phyloP scores from a whole-genome alignment of 495 filamentous ascomycete species.

The Copromyces sp. region DNA sequence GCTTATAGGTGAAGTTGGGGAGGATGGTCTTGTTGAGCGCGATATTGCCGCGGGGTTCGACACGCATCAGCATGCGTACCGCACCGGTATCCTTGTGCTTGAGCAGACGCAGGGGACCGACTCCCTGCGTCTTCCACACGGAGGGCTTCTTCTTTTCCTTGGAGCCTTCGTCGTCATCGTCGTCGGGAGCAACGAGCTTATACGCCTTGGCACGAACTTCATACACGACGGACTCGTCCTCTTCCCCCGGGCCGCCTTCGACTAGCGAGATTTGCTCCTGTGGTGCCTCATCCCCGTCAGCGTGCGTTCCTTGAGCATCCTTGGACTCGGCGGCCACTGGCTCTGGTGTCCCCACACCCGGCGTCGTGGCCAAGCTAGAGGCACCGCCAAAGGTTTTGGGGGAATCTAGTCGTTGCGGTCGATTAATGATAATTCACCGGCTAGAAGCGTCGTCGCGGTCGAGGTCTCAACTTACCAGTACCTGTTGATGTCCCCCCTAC shows the following conservation, averaged over 20 bases:
- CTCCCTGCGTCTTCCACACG: slow-evolving; percentile 50
- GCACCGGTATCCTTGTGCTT: slow-evolving; percentile 53
- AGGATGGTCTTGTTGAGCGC: slow-evolving; percentile 57
- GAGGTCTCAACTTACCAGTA: slow-evolving; percentile 29
- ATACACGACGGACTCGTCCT: slow-evolving; percentile 55
- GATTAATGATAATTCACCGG: slow-evolving; percentile 12
- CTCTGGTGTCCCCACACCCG: slow-evolving; percentile 53
- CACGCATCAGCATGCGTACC: slow-evolving; percentile 55
- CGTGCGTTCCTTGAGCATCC: slow-evolving; percentile 36
- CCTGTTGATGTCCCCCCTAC: slow-evolving; percentile 30
- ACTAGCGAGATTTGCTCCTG: slow-evolving; percentile 56
- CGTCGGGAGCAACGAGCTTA: slow-evolving; percentile 32
- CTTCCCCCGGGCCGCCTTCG: slow-evolving; percentile 54
- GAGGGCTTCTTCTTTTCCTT: slow-evolving; percentile 27
- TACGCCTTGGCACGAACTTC: slow-evolving; percentile 54
- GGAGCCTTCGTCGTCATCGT: slow-evolving; percentile 20
- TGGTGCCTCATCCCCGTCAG: slow-evolving; percentile 38
- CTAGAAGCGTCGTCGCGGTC: background rate
- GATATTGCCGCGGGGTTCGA: slow-evolving; percentile 58
- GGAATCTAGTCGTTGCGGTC: slow-evolving; percentile 22
- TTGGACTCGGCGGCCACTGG: slow-evolving; percentile 39
- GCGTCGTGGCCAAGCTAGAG: slow-evolving; percentile 46
- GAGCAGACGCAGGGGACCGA: slow-evolving; percentile 56
- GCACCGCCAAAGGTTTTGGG: slow-evolving; percentile 38
- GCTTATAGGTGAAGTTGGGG: slow-evolving; percentile 47